phyloP scores from a whole-genome alignment of 2,329 filamentous ascomycete species.

The Penicillium sp. region DNA sequence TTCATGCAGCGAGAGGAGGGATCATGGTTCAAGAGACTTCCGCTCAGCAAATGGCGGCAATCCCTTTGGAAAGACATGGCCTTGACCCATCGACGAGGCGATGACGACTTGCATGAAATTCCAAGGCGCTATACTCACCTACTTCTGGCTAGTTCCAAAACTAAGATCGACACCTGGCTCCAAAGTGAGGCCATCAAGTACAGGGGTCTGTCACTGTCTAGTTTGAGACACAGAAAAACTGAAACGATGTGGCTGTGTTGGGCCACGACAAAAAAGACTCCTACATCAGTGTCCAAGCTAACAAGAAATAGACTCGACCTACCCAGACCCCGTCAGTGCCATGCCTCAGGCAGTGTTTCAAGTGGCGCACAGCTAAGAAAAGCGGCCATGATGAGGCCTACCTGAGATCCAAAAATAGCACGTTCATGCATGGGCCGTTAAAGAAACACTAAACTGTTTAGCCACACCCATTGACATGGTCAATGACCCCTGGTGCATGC shows the following conservation, averaged over 20 bases:
- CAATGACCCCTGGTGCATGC: constrained; percentile 57
- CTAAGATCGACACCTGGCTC: background rate
- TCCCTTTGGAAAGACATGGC: constrained; percentile 13
- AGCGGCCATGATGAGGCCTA: constrained; percentile 22
- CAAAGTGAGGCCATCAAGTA: constrained; percentile 52
- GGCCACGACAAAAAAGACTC: constrained; percentile 30
- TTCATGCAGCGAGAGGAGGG: constrained; percentile 34
- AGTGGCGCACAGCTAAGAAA: constrained; percentile 4
- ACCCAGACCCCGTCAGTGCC: constrained; percentile 12
- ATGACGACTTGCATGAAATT: constrained; percentile 76
- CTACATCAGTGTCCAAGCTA: constrained; percentile 82
- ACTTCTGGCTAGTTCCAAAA: background rate
- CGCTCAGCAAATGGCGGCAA: background rate
- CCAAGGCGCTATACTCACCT: constrained; percentile 74
- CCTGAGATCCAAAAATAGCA: constrained; percentile 80
- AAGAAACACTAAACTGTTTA: constrained; percentile 74
- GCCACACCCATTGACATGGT: constrained; percentile 57
- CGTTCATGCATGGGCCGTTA: constrained; percentile 84
- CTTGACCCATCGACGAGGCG: constrained; percentile 69
- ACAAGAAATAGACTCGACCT: constrained; percentile 72
- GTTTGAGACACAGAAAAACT: constrained; percentile 6
- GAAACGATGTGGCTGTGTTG: constrained; percentile 13
- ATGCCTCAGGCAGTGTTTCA: constrained; percentile 19
- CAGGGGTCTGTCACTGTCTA: constrained; percentile 60
- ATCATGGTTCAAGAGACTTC: constrained; percentile 73